Evolutionary conservation across 2,329 filamentous ascomycete genomes (phyloP).

Genomic region (Alternaria ventricosa): DNA sequence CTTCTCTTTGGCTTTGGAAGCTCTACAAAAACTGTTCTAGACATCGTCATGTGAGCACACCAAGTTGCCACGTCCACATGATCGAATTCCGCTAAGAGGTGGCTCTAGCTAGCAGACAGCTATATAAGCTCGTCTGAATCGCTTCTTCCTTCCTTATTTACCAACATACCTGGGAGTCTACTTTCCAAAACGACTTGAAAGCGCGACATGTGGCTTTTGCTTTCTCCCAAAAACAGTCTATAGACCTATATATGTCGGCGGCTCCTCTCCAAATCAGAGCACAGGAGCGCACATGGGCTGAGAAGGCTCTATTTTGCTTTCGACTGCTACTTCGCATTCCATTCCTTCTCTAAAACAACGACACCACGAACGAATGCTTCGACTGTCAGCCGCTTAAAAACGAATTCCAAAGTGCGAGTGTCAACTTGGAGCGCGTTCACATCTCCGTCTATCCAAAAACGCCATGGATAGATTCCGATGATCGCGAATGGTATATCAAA

Average conservation of each 20-base stretch:
- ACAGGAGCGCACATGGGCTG: background rate
- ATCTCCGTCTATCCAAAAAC: no score
- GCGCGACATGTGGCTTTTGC: background rate
- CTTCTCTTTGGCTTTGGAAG: background rate
- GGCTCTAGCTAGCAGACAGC: background rate
- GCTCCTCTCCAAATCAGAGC: background rate
- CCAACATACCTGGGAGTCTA: accelerated
- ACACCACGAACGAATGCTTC: accelerated
- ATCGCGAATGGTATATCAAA: no score
- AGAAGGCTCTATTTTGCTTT: background rate
- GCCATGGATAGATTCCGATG: no score
- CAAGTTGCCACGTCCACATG: background rate
- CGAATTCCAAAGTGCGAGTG: no score
- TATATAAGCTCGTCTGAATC: background rate
- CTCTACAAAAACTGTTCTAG: accelerated
- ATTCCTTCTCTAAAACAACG: accelerated
- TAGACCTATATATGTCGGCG: no score
- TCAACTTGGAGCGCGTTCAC: no score
- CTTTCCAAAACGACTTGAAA: background rate
- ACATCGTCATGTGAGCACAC: background rate
- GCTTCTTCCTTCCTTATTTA: background rate
- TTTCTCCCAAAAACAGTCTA: background rate
- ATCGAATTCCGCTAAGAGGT: background rate
- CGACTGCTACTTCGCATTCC: accelerated
- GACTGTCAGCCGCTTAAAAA: background rate